Evolutionary conservation across 176 grass and related monocot species (phyloP).

Genomic region (Musa itinerans): DNA sequence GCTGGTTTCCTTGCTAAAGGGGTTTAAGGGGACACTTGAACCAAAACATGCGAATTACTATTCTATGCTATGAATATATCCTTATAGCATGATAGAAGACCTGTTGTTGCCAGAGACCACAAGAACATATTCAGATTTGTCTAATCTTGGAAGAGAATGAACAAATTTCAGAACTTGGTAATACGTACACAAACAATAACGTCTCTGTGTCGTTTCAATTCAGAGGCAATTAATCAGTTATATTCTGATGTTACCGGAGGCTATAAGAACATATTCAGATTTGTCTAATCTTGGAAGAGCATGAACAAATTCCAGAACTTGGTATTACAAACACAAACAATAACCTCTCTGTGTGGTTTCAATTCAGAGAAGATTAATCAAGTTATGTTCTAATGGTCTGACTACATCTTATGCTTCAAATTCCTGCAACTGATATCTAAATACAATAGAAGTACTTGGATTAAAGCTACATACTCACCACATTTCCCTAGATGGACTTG

Average conservation of each 20-base stretch:
- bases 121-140: not conserved
- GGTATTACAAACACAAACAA: too few relatives aligned
- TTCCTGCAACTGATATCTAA: not conserved
- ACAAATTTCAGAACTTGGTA: not conserved
- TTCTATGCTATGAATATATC: not conserved
- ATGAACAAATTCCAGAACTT: not conserved
- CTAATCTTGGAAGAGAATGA: not conserved
- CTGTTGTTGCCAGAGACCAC: not conserved
- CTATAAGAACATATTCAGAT: not conserved
- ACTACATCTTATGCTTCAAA: not conserved
- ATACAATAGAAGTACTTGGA: too few relatives aligned
- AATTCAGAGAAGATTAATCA: too few relatives aligned
- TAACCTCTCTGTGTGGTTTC: too few relatives aligned
- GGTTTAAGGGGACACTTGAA: not conserved
- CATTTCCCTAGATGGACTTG: not conserved
- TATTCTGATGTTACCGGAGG: not conserved
- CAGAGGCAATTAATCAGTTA: too few relatives aligned
- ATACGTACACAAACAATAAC: too few relatives aligned
- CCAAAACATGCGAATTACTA: not conserved
- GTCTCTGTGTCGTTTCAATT: too few relatives aligned
- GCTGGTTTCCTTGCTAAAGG: not conserved
- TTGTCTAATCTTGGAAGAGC: not conserved
- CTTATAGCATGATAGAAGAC: not conserved
- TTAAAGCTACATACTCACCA: slow-evolving; percentile 21
- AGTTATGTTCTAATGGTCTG: not conserved